Evolutionary conservation across 257 asterid species (phyloP).

Genomic region (Ehretia macrophylla): DNA sequence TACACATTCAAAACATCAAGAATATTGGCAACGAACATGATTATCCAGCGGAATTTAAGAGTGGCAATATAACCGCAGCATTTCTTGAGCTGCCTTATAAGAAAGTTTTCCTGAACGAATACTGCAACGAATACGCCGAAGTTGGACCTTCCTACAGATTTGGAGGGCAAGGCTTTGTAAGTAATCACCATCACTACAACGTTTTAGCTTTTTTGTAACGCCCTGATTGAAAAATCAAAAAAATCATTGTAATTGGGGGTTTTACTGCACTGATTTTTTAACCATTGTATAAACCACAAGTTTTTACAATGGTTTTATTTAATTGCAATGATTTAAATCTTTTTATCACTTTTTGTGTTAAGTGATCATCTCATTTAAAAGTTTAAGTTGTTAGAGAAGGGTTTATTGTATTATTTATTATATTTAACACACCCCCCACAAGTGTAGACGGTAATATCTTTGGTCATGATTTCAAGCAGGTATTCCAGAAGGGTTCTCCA

Average conservation of each 20-base stretch:
- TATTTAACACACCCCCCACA: too few relatives aligned
- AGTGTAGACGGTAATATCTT: too few relatives aligned
- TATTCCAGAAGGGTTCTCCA: conserved; percentile 33
- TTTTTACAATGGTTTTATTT: too few relatives aligned
- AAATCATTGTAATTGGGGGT: background rate
- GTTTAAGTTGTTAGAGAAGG: too few relatives aligned
- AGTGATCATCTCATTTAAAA: too few relatives aligned
- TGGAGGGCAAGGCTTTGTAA: conserved; percentile 34
- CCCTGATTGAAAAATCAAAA: too few relatives aligned
- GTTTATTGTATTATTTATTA: too few relatives aligned
- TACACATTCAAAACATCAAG: conserved; percentile 24
- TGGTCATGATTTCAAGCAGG: conserved; percentile 10
- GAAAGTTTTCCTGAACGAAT: conserved; percentile 25
- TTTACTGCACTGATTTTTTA: too few relatives aligned
- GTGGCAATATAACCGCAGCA: conserved; percentile 26
- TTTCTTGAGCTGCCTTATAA: conserved; percentile 36
- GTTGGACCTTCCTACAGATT: conserved; percentile 27
- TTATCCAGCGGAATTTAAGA: conserved; percentile 21
- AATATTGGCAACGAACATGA: background rate
- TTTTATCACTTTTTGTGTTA: too few relatives aligned
- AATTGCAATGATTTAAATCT: too few relatives aligned
- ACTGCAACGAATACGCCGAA: conserved; percentile 29
- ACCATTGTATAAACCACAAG: too few relatives aligned
- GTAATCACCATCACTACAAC: background rate
- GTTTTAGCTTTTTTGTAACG: too few relatives aligned